phyloP scores from a whole-genome alignment of 2,329 filamentous ascomycete genomes.

The Aspergillus sp. region DNA sequence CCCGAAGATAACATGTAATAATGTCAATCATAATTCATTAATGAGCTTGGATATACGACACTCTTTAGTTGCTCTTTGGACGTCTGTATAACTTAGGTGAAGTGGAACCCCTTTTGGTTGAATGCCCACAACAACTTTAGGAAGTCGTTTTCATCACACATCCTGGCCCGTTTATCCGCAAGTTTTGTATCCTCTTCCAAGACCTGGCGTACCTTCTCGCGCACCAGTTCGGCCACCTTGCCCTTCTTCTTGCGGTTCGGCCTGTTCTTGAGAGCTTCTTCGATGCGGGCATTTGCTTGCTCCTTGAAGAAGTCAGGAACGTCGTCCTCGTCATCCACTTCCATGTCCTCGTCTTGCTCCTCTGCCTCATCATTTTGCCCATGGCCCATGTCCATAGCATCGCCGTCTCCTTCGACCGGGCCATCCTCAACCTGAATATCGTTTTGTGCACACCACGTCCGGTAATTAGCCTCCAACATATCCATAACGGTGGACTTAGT shows the following conservation, averaged over 20 bases:
- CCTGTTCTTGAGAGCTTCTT: constrained; percentile 38
- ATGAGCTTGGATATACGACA: constrained; percentile 5
- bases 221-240: constrained; percentile 71
- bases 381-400: constrained; percentile 29
- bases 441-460: constrained; percentile 82
- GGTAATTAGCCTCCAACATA: constrained; percentile 81
- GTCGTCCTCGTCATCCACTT: constrained; percentile 52
- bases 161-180: constrained; percentile 69
- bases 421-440: constrained; percentile 69
- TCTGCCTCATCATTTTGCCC: constrained; percentile 32
- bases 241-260: constrained; percentile 64
- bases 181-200: constrained; percentile 72
- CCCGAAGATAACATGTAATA: constrained; percentile 29
- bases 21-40: constrained; percentile 27
- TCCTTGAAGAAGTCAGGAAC: constrained; percentile 80
- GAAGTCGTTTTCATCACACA: constrained; percentile 91
- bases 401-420: constrained; percentile 28
- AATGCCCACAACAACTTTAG: constrained; percentile 73
- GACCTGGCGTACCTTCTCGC: constrained; percentile 77
- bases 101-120: constrained; percentile 89
- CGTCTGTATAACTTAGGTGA: constrained; percentile 48
- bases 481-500: constrained; percentile 71
- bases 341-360: constrained; percentile 45
- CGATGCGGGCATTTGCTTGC: constrained; percentile 26
- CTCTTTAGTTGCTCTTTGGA: background rate